phyloP scores from a whole-genome alignment of 2,329 filamentous ascomycete genomes.

The Colletotrichum abscissum region DNA sequence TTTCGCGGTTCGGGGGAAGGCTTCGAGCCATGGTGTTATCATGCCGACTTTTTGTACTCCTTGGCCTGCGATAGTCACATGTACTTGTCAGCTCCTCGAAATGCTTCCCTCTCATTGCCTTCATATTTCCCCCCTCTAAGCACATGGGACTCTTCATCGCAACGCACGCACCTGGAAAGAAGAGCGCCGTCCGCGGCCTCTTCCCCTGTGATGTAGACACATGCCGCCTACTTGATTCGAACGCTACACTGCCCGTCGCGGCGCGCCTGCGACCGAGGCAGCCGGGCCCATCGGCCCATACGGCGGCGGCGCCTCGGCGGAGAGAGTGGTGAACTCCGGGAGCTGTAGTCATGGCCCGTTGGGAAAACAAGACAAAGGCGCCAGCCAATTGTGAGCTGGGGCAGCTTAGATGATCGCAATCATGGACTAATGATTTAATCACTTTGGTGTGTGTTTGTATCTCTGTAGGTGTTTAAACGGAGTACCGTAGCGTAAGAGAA shows the following conservation, averaged over 20 bases:
- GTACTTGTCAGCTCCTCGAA: neutral
- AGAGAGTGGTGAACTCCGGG: slow-evolving; percentile 26
- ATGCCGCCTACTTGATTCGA: slow-evolving; percentile 37
- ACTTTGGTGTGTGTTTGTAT: neutral
- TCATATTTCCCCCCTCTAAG: neutral
- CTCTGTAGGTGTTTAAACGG: neutral
- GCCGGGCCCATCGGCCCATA: slow-evolving; percentile 28
- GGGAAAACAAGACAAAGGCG: neutral
- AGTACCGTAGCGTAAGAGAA: neutral
- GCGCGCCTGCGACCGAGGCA: slow-evolving; percentile 24
- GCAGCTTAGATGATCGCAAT: slow-evolving; percentile 27
- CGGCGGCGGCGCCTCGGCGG: slow-evolving; percentile 20
- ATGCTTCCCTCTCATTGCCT: neutral
- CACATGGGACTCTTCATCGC: too few relatives aligned
- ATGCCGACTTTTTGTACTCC: slow-evolving; percentile 92
- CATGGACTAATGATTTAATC: slow-evolving; percentile 18
- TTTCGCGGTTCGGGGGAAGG: slow-evolving; percentile 81
- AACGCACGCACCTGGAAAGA: slow-evolving; percentile 65
- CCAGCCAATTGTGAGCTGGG: slow-evolving; percentile 35
- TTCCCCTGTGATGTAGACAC: slow-evolving; percentile 48
- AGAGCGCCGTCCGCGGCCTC: slow-evolving; percentile 65
- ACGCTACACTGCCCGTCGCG: slow-evolving; percentile 38
- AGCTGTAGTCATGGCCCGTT: slow-evolving; percentile 33
- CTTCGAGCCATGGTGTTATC: slow-evolving; percentile 85
- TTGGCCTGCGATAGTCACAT: slow-evolving; percentile 68